These are phyloP conservation scores for Dittrichia graveolens DNA, from an alignment of 129 eudicot species.

Conservation along the genomic window DNA sequence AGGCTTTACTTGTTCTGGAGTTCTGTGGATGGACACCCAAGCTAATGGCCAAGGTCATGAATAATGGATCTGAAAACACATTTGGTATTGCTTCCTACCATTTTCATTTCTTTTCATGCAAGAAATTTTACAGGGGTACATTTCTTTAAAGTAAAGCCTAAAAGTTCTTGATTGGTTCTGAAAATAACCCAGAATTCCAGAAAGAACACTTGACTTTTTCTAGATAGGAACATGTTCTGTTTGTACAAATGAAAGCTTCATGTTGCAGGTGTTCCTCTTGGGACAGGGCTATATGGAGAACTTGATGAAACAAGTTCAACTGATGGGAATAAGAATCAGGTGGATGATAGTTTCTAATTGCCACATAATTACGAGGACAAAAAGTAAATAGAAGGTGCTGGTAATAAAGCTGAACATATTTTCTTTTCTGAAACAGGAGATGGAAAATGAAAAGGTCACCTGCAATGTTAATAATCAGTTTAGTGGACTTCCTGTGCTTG, in stretches of 20 bases:
- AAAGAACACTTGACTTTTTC: constrained; percentile 19
- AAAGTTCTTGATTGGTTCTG: constrained; percentile 8
- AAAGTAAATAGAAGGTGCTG: constrained; percentile 17
- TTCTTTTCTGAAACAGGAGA: constrained; percentile 46
- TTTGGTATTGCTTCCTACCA: constrained; percentile 45
- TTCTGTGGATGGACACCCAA: constrained; percentile 89
- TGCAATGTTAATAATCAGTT: constrained; percentile 50
- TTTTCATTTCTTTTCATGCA: constrained; percentile 11
- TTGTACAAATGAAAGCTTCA: constrained; percentile 28
- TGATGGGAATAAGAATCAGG: constrained; percentile 58
- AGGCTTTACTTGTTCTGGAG: constrained; percentile 74
- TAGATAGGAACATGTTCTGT: not conserved
- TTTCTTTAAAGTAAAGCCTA: not conserved
- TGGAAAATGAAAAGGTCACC: constrained; percentile 48
- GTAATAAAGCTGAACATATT: constrained; percentile 5
- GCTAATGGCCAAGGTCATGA: constrained; percentile 53
- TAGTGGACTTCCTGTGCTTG: constrained; percentile 46
- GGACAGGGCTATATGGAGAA: constrained; percentile 37
- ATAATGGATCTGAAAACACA: constrained; percentile 38
- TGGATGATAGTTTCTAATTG: constrained; percentile 51
- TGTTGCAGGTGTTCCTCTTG: constrained; percentile 43
- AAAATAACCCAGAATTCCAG: constrained; percentile 8
- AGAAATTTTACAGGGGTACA: constrained; percentile 11
- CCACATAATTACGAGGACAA: constrained; percentile 33
- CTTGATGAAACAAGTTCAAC: constrained; percentile 42